Evolutionary conservation across 148 eudicot species (phyloP), one percentile per base, ranked within the genome.

Genomic region (Diospyros lotus): DNA sequence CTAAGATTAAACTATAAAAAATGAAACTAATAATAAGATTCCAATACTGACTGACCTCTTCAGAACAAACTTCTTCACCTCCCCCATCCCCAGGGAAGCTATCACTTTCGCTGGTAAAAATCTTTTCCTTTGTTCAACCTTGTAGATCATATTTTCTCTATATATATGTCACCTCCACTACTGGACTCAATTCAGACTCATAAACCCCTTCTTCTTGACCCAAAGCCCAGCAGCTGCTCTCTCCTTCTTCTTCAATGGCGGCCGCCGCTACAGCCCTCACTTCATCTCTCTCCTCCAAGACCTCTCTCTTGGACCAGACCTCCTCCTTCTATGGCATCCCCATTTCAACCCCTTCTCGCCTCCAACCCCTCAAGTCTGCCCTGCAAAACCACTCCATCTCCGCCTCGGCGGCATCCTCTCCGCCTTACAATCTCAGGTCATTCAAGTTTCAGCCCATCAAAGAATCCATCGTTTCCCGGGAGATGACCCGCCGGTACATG

Each of bases 401-500:
- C 72, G 74, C 78, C 80, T 86, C 90, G 1, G 83, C 89, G 7
- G 42, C 91, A 6, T 28, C 83, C 28, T 28, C 28, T 1, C 80
- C 87, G 0, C 78, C 92, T 0, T 94, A 91, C 81, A 86, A 91
- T 75, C 84, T 91, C 1, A 78, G 76, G 73, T 72, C 78, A 44
- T 80, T 90, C 86, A 82, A 75, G 44, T 94, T 94, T 78, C 79
- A 80, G 12, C 98, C 98, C 12, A 94, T 94, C 85, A 88, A 89
- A 46, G 98, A 94, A 65, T 91, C 97, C n/a, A 90, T 91, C 68
- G 98, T 94, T 11, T 75, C 97, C 3, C 86, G 98, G 0, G 98
- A 94, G 64, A 94, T 94, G 98, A 94, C 98, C 51, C 84, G 98
- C 3, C 81, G 98, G 11, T 94, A 94, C 88, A 94, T 94, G 98